phyloP scores from a whole-genome alignment of 2,329 filamentous ascomycete species.

The Penicillium brasilianum region DNA sequence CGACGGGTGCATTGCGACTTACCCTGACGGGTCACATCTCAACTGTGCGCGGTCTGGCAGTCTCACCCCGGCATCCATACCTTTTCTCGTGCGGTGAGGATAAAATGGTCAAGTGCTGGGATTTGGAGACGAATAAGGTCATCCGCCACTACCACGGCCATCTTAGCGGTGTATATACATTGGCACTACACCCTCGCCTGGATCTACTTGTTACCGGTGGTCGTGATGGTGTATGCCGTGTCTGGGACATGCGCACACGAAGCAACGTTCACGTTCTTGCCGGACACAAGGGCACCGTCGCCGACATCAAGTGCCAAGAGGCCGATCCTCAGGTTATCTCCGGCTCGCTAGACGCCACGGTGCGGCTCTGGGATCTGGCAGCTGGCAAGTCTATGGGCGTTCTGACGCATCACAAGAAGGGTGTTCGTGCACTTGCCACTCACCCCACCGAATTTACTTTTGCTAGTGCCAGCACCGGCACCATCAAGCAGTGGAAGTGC shows the following conservation, averaged over 20 bases:
- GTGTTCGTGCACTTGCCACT: slow-evolving; percentile 79
- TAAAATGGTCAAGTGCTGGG: slow-evolving; percentile 99
- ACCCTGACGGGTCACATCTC: slow-evolving; percentile 95
- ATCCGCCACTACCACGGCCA: slow-evolving; percentile 98
- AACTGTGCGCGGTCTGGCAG: slow-evolving; percentile 86
- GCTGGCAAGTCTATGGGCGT: slow-evolving; percentile 96
- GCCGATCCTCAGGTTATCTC: slow-evolving; percentile 95
- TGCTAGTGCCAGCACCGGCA: slow-evolving; percentile 85
- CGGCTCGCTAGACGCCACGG: slow-evolving; percentile 87
- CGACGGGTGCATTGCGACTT: slow-evolving; percentile 79
- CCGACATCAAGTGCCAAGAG: slow-evolving; percentile 90
- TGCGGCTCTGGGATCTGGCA: slow-evolving; percentile 92
- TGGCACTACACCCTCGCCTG: slow-evolving; percentile 90
- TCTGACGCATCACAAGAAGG: slow-evolving; percentile 97
- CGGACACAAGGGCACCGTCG: slow-evolving; percentile 89
- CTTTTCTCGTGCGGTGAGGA: slow-evolving; percentile 98
- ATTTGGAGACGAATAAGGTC: slow-evolving; percentile 99
- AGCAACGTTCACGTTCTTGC: slow-evolving; percentile 93
- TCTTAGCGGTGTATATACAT: slow-evolving; percentile 90
- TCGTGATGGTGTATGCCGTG: slow-evolving; percentile 88
- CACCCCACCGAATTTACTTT: slow-evolving; percentile 97
- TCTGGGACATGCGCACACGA: slow-evolving; percentile 98
- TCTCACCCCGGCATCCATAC: slow-evolving; percentile 92
- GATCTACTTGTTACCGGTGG: slow-evolving; percentile 95
- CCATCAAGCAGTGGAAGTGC: slow-evolving; percentile 99